phyloP scores from a whole-genome alignment of 805 yeast species.

The Scheffersomyces spartinae region DNA sequence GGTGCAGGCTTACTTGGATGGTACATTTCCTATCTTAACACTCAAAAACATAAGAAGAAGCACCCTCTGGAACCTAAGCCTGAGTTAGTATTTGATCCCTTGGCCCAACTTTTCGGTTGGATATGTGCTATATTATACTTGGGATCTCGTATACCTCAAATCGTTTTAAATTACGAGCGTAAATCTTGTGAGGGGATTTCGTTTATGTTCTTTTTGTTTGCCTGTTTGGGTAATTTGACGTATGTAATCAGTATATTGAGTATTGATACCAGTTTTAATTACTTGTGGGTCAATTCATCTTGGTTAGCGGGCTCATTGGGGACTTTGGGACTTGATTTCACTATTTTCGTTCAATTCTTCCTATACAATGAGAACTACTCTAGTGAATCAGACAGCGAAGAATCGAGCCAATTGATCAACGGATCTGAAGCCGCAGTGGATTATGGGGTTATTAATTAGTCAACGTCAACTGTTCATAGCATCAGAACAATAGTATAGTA shows the following conservation, averaged over 20 bases:
- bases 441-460: too few relatives aligned
- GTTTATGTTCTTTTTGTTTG: constrained; percentile 85
- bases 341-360: constrained; percentile 81
- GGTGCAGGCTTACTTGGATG: constrained; percentile 81
- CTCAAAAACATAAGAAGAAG: constrained; percentile 22
- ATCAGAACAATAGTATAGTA: too few relatives aligned
- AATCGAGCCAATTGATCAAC: too few relatives aligned
- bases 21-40: constrained; percentile 52
- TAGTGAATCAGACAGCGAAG: constrained; percentile 12
- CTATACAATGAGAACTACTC: constrained; percentile 39
- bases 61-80: constrained; percentile 18
- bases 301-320: constrained; percentile 93
- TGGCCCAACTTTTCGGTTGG: constrained; percentile 87
- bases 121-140: constrained; percentile 62
- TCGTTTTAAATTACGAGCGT: constrained; percentile 69
- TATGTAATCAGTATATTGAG: constrained; percentile 79
- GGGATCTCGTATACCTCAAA: constrained; percentile 91
- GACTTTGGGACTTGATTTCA: constrained; percentile 71
- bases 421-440: too few relatives aligned
- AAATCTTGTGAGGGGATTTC: constrained; percentile 94
- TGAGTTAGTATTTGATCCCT: constrained; percentile 51
- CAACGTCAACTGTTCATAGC: too few relatives aligned
- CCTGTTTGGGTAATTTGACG: constrained; percentile 87
- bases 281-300: constrained; percentile 70
- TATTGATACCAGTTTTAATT: constrained; percentile 58